Percentiles rank a stretch among this genome's conserved stretches.
phyloP scores from a whole-genome alignment of 148 eudicot genomes.

The Spergularia bocconei region DNA sequence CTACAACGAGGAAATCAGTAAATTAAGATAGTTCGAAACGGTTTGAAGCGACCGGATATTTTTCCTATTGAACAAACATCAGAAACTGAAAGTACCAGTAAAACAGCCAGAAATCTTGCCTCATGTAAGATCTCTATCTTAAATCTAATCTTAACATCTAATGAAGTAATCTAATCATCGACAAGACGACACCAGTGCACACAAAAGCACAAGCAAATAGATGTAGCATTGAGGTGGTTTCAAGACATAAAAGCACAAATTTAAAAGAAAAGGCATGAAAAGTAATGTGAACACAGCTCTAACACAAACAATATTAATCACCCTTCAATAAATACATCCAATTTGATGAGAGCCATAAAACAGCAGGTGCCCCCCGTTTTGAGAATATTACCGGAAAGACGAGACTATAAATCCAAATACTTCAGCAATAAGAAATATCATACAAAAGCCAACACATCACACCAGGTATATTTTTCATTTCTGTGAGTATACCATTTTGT shows the following conservation, averaged over 20 bases:
- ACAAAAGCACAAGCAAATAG: not conserved
- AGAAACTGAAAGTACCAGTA: not conserved
- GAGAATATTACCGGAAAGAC: not conserved
- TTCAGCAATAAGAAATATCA: not conserved
- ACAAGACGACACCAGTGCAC: not conserved
- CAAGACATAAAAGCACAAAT: not conserved
- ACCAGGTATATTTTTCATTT: not conserved
- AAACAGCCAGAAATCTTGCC: not conserved
- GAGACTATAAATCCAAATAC: not conserved
- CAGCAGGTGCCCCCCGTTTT: not conserved
- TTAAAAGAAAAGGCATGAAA: not conserved
- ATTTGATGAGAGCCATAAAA: not conserved
- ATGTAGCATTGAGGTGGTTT: not conserved
- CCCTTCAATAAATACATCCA: conserved; percentile 11
- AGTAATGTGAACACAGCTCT: not conserved
- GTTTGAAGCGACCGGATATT: not conserved
- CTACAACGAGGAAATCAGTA: not conserved
- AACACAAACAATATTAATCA: conserved; percentile 5
- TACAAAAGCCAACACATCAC: conserved; percentile 9
- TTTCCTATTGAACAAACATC: not conserved
- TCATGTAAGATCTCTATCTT: not conserved
- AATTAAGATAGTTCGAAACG: not conserved
- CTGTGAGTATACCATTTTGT: conserved; percentile 8
- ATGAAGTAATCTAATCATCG: not conserved
- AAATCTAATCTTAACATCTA: not conserved